Percentiles rank a stretch among this genome's conserved stretches.
phyloP scores from a whole-genome alignment of 108 stramenopile genomes.

The Nitzschia sp. region DNA sequence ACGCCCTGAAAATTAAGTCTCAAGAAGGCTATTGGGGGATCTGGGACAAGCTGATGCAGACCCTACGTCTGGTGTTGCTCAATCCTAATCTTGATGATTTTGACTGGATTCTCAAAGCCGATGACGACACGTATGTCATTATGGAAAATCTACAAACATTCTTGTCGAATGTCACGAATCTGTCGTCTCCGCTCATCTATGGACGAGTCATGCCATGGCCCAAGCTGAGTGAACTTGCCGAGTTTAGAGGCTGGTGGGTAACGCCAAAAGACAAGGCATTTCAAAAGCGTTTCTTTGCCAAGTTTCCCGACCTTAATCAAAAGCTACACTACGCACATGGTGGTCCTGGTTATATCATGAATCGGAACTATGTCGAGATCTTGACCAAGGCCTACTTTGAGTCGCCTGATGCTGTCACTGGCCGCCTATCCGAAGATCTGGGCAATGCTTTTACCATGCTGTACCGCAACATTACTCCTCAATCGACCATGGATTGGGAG shows the following conservation, averaged over 20 bases:
- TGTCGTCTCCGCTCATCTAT: conserved; percentile 17
- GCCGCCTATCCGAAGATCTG: conserved; percentile 13
- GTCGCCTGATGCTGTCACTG: background rate
- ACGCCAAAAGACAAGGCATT: conserved; percentile 1
- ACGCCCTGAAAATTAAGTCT: conserved; percentile 3
- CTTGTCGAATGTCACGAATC: background rate
- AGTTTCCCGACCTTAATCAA: background rate
- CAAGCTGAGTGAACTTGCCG: background rate
- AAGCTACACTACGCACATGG: conserved; percentile 10
- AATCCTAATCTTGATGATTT: background rate
- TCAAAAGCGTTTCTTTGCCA: conserved; percentile 12
- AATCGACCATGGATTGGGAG: background rate
- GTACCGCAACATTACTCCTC: conserved; percentile 3
- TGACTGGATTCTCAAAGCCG: conserved; percentile 23
- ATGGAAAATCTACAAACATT: conserved; percentile 19
- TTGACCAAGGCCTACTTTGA: conserved; percentile 14
- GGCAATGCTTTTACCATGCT: conserved; percentile 16
- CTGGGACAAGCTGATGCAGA: conserved; percentile 19
- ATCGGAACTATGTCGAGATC: background rate
- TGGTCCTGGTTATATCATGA: conserved; percentile 23
- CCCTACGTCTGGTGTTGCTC: background rate
- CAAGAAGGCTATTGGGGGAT: conserved; percentile 2
- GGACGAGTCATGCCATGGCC: conserved; percentile 20
- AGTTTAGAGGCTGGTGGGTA: conserved; percentile 24
- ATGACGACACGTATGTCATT: conserved; percentile 27